Base-by-base conservation (phyloP, 495 filamentous ascomycete species). In the Podospora didyma region DNA sequence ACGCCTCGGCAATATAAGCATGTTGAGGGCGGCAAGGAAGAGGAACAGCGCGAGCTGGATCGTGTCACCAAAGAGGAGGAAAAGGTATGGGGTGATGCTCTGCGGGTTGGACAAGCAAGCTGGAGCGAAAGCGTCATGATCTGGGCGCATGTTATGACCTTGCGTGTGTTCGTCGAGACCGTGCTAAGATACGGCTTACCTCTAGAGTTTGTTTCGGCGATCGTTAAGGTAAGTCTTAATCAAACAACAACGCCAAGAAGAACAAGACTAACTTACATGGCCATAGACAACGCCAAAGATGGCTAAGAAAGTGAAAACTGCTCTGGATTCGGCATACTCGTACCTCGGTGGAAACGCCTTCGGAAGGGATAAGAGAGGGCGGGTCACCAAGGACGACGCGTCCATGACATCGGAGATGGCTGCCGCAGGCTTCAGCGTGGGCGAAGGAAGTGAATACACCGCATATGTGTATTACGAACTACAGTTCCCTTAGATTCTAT, bases 391-490 rank as follows among this genome's bases (percentile, higher is more conserved):
- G 66, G 92, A 97, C 64, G 93, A 97, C 69, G 80, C 83, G 31
- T 73, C 82, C 23, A 69, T 84, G 49, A 86, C 87, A 26, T 86
- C 82, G 41, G 91, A 96, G 56, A 90, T 95, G 82, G 88, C 89
- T 37, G 83, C 82, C 2, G 82, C 79, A 1, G 85, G 82, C 19
- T 62, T 83, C 34, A 79, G 75, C 11, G 64, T 72, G 2, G 87
- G 84, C 34, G 86, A 89, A 58, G 85, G 83, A 46, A 82, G 83
- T 57, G 94, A 96, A 65, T 98, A 97, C 75, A 90, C 90, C 54
- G 85, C 94, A 26, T 98, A 95, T 75, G 95, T 97, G 69, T 97
- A 90, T 75, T 98, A 97, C 74, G 90, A 96, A 63, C 92, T 97
- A 69, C 88, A 91, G 67, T 86, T 95, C 68, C 77, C 80, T 46